Evolutionary conservation across 2,329 filamentous ascomycete species (phyloP).

Genomic region (Clarireedia paspali): DNA sequence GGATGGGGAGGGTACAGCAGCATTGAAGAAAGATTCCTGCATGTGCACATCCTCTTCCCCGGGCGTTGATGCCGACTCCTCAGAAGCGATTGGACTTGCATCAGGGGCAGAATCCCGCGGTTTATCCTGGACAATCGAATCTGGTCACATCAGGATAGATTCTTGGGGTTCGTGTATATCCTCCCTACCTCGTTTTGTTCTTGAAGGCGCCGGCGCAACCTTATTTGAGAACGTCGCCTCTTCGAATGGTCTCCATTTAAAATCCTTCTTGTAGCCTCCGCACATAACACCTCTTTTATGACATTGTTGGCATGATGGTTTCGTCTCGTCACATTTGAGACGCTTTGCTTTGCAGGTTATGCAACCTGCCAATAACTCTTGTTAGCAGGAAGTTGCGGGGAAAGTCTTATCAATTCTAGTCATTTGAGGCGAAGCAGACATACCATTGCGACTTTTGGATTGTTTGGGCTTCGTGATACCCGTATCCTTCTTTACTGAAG

Average conservation of each 20-base stretch:
- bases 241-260: conserved; percentile 67
- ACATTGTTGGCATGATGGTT: conserved; percentile 61
- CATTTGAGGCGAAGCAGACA: conserved; percentile 23
- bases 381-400: conserved; percentile 8
- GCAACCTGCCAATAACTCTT: conserved; percentile 44
- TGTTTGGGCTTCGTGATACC: conserved; percentile 56
- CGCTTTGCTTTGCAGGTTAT: conserved; percentile 67
- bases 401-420: conserved; percentile 18
- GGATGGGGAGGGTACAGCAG: conserved; percentile 21
- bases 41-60: conserved; percentile 21
- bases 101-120: conserved; percentile 12
- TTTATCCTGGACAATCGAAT: conserved; percentile 18
- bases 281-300: conserved; percentile 56
- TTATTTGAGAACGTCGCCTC: conserved; percentile 48
- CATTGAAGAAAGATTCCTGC: conserved; percentile 26
- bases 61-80: conserved; percentile 21
- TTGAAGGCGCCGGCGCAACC: conserved; percentile 15
- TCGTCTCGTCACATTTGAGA: conserved; percentile 67
- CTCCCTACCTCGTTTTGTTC: conserved; percentile 22
- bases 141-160: conserved; percentile 17
- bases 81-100: conserved; percentile 19
- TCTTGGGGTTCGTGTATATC: background rate
- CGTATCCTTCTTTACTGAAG: conserved; percentile 25
- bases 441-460: conserved; percentile 71
- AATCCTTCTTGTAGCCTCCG: conserved; percentile 67